Conservation (phyloP, 1,284 basidiomycete genomes). For the Coniophora puteana region DNA sequence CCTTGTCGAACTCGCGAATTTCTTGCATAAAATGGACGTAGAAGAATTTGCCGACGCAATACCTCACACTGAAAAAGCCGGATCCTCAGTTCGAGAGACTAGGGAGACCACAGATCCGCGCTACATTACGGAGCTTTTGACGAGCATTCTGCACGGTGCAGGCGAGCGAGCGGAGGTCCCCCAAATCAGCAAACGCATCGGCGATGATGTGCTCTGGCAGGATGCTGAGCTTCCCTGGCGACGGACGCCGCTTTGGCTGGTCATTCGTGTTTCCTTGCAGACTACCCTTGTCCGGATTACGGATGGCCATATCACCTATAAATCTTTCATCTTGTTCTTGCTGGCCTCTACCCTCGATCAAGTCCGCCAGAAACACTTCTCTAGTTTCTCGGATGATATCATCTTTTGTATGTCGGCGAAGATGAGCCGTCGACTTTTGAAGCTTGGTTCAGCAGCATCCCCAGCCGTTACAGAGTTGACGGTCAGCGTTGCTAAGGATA, state of each 20-base stretch:
- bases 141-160: conserved; percentile 34
- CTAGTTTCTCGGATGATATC: conserved; percentile 12
- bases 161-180: conserved; percentile 20
- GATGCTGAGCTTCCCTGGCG: conserved; percentile 38
- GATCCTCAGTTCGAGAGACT: conserved; percentile 19
- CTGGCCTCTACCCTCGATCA: conserved; percentile 10
- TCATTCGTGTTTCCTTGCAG: conserved; percentile 39
- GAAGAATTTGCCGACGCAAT: conserved; percentile 13
- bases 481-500: not conserved
- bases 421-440: conserved; percentile 21
- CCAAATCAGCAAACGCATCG: conserved; percentile 23
- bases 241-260: conserved; percentile 41
- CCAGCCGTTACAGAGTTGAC: conserved; percentile 10
- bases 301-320: conserved; percentile 17
- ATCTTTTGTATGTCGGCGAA: conserved; percentile 23
- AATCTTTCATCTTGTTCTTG: conserved; percentile 26
- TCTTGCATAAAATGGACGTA: conserved; percentile 7
- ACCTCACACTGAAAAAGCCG: conserved; percentile 25
- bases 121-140: conserved; percentile 40
- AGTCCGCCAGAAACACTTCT: not conserved
- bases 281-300: conserved; percentile 17
- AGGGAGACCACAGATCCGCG: conserved; percentile 34
- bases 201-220: conserved; percentile 42
- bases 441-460: conserved; percentile 11
- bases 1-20: conserved; percentile 9